Conservation (phyloP, 306 rosid species). For the Vicia faba region DNA sequence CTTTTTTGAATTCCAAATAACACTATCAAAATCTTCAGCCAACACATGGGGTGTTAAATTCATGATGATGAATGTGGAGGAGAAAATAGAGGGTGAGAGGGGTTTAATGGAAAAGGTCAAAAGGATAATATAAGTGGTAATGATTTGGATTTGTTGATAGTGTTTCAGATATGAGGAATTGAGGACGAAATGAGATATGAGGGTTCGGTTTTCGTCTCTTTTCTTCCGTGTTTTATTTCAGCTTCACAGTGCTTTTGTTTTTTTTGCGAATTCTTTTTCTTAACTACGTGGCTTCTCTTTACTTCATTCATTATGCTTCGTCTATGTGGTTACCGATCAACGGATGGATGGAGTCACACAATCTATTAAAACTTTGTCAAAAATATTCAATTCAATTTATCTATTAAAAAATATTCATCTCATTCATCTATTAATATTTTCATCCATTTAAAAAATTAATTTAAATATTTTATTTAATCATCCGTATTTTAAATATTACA, state of each 20-base stretch:
- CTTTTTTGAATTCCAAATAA: too few relatives aligned
- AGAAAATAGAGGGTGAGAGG: neutral
- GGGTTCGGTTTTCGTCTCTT: neutral
- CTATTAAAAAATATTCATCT: too few relatives aligned
- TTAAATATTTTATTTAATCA: too few relatives aligned
- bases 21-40: too few relatives aligned
- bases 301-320: conserved; percentile 13
- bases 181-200: conserved; percentile 9
- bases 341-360: neutral
- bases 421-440: too few relatives aligned
- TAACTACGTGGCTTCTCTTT: conserved; percentile 26
- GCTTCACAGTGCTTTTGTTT: neutral
- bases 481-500: too few relatives aligned
- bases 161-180: conserved; percentile 1
- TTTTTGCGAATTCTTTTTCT: conserved; percentile 6
- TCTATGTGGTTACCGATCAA: neutral
- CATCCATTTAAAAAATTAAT: too few relatives aligned
- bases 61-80: conserved; percentile 30
- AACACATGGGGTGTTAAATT: conserved; percentile 26
- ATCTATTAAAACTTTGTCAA: too few relatives aligned
- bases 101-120: neutral
- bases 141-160: neutral
- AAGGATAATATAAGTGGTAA: conserved; percentile 28
- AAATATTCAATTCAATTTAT: too few relatives aligned
- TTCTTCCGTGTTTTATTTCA: neutral